phyloP scores from a whole-genome alignment of 257 asterid species.

The Nicotiana undulata region DNA sequence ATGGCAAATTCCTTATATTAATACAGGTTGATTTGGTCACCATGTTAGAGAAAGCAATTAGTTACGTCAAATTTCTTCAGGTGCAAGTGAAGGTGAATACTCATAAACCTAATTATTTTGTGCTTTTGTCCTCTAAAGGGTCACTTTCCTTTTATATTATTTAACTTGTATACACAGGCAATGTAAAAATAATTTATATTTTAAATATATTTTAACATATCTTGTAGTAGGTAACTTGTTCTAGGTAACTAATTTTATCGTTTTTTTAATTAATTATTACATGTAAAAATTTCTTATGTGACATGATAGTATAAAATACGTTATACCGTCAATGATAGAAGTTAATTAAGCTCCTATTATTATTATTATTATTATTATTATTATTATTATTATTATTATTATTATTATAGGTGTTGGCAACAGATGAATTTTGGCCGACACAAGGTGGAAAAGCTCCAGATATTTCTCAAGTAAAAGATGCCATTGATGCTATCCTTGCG shows the following conservation, averaged over 20 bases:
- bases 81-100: conserved; percentile 74
- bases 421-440: conserved; percentile 93
- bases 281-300: too few species aligned
- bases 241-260: too few species aligned
- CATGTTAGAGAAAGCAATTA: conserved; percentile 85
- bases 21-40: conserved; percentile 92
- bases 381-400: neutral
- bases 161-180: neutral
- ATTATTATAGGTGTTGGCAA: conserved; percentile 62
- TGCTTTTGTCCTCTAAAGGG: neutral
- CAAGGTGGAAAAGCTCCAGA: conserved; percentile 84
- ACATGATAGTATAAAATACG: too few species aligned
- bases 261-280: too few species aligned
- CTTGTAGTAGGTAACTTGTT: too few species aligned
- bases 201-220: too few species aligned
- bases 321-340: neutral
- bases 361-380: neutral
- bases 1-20: neutral
- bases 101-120: neutral
- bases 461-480: conserved; percentile 76
- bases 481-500: conserved; percentile 77
- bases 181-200: too few species aligned
- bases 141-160: neutral
- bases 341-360: neutral
- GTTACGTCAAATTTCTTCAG: conserved; percentile 88